Evolutionary conservation across 164 flowering plant genomes (phyloP), one percentile per base, ranked within the genome.

Genomic region (Aristolochia contorta): DNA sequence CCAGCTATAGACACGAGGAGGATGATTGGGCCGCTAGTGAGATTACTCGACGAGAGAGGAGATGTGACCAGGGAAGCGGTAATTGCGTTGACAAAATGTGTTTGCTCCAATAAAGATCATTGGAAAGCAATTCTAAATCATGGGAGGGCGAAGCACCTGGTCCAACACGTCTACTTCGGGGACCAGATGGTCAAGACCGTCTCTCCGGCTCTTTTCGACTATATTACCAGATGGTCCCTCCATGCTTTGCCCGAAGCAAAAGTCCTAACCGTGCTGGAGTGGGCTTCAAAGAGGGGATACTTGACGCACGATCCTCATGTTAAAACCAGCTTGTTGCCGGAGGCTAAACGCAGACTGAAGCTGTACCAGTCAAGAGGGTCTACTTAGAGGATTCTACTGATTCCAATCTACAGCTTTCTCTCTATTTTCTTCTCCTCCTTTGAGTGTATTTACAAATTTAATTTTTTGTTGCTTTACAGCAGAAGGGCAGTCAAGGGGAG

Each of bases 1-100:
- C 71, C 88, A 4, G 87, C 88, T 1, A 82, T 84, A 0, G 97
- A 90, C 51, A 82, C 90, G 0, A 67, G n/a, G n/a, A n/a, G 94
- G 58, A 75, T 90, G 21, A 81, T 87, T 0, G 83, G 64, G 8
- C 92, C 95, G 0, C 53, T 90, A 54, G 97, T 90, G 58, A 61
- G 57, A 60, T 83, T 90, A 14, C 80, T 90, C 0, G 95, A 87
- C 43, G 97, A 87, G 41, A 73, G 77, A 49, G 67, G 74, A 0
- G 85, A 81, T 58, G 72, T 85, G 2, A 27, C 71, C 3, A 62
- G 67, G 57, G 95, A 85, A 67, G 87, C 95, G 0, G 80, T 78
- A 15, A 58, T 79, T 15, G 89, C 92, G 0, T 80, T 90, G 2
- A 75, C 67, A 18, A 90, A 85, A 65, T 87, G 87, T 47, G 85